These are phyloP conservation scores for Hypoxylon sp. DNA, from an alignment of 2,329 filamentous ascomycete species.

Conservation along the genomic window DNA sequence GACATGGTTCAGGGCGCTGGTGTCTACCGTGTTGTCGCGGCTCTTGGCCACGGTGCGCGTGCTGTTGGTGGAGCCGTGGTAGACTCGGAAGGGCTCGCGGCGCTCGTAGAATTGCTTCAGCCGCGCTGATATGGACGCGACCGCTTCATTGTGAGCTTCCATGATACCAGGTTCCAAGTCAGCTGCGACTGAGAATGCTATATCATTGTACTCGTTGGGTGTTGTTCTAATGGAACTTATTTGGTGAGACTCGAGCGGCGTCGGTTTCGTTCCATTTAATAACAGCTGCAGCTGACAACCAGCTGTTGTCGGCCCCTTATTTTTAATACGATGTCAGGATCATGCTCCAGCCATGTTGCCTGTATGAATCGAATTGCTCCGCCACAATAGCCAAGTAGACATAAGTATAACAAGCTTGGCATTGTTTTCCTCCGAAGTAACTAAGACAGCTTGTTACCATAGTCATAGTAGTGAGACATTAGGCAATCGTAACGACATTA, in stretches of 20 bases:
- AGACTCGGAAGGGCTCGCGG: slow-evolving; percentile 72
- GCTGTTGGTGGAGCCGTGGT: slow-evolving; percentile 79
- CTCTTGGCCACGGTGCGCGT: slow-evolving; percentile 65
- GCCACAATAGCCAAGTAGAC: no score
- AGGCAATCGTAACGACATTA: no score
- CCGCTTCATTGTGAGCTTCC: slow-evolving; percentile 56
- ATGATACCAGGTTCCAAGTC: slow-evolving; percentile 33
- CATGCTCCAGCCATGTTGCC: no score
- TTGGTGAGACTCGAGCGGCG: neutral
- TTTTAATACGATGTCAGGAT: no score
- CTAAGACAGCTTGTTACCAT: no score
- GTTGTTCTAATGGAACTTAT: neutral
- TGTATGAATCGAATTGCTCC: no score
- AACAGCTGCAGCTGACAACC: neutral
- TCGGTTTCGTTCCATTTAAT: no score
- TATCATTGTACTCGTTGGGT: neutral
- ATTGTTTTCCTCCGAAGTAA: no score
- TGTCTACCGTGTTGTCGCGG: slow-evolving; percentile 69
- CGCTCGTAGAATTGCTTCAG: slow-evolving; percentile 54
- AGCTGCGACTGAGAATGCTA: neutral
- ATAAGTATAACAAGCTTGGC: no score
- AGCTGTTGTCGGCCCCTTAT: neutral
- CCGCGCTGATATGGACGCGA: slow-evolving; percentile 53
- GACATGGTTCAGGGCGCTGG: slow-evolving; percentile 68
- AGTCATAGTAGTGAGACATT: no score